Conservation (phyloP, 2,329 filamentous ascomycete genomes). For the Thyridium curvatum region DNA sequence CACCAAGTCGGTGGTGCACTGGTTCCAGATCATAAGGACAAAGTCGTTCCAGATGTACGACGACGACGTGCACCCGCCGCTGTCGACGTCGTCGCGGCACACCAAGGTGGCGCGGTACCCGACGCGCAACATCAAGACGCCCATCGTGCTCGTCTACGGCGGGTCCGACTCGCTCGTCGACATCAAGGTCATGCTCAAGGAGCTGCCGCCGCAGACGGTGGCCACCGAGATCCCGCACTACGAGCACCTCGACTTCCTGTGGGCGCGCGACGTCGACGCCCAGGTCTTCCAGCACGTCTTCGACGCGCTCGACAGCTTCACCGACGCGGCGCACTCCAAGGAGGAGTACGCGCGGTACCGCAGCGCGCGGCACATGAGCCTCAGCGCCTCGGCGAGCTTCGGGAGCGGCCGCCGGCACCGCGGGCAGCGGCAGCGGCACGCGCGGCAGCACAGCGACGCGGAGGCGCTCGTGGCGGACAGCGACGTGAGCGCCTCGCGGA, state of each 20-base stretch:
- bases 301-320: slow-evolving; percentile 73
- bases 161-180: slow-evolving; percentile 92
- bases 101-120: slow-evolving; percentile 96
- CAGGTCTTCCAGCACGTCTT: slow-evolving; percentile 91
- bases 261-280: slow-evolving; percentile 77
- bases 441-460: slow-evolving; percentile 7
- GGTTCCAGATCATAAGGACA: slow-evolving; percentile 98
- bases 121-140: slow-evolving; percentile 93
- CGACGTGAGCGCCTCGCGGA: slow-evolving; percentile 18
- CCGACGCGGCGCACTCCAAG: slow-evolving; percentile 47
- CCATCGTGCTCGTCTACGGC: slow-evolving; percentile 88
- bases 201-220: slow-evolving; percentile 77
- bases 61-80: slow-evolving; percentile 77
- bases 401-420: slow-evolving; percentile 15
- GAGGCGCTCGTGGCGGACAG: slow-evolving; percentile 16
- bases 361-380: slow-evolving; percentile 41
- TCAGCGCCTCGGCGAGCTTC: slow-evolving; percentile 27
- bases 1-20: slow-evolving; percentile 95
- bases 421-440: no score
- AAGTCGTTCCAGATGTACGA: slow-evolving; percentile 98
- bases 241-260: slow-evolving; percentile 94
- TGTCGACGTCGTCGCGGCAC: slow-evolving; percentile 72
- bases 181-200: slow-evolving; percentile 85
- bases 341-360: slow-evolving; percentile 56
- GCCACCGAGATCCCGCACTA: slow-evolving; percentile 87